Percentiles rank a stretch among this genome's conserved stretches.
phyloP scores from a whole-genome alignment of 2,329 filamentous ascomycete genomes.

The Nothophoma quercina region DNA sequence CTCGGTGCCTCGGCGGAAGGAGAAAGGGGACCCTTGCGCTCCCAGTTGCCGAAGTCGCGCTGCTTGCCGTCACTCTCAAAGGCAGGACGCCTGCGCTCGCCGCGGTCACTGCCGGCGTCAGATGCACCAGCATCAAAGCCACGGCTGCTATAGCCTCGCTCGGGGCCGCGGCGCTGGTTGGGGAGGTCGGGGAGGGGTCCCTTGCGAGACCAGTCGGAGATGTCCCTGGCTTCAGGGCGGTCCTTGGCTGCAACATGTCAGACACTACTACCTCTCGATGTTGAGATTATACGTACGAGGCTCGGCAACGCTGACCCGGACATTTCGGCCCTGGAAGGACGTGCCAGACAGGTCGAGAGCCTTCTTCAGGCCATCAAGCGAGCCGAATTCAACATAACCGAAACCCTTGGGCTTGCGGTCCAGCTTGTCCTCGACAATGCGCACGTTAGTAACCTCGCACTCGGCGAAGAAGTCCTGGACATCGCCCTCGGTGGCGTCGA shows the following conservation, averaged over 20 bases:
- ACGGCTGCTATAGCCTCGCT: conserved; percentile 53
- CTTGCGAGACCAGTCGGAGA: conserved; percentile 91
- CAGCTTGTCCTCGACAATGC: conserved; percentile 96
- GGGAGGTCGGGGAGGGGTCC: conserved; percentile 83
- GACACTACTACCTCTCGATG: too few species aligned
- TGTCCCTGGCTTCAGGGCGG: conserved; percentile 79
- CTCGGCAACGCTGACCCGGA: conserved; percentile 95
- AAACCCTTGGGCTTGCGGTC: conserved; percentile 96
- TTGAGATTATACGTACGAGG: conserved; percentile 74
- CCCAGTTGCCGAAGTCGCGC: conserved; percentile 89
- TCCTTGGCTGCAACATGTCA: conserved; percentile 75
- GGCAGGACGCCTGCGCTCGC: conserved; percentile 71
- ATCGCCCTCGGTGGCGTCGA: conserved; percentile 85
- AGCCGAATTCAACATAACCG: conserved; percentile 93
- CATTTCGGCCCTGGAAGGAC: conserved; percentile 85
- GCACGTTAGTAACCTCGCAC: conserved; percentile 87
- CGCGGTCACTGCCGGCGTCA: conserved; percentile 67
- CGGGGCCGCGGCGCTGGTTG: conserved; percentile 62
- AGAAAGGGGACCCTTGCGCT: conserved; percentile 89
- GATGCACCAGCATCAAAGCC: conserved; percentile 60
- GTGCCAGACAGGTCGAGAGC: conserved; percentile 83
- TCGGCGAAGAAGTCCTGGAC: conserved; percentile 85
- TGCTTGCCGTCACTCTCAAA: conserved; percentile 75
- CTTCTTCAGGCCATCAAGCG: conserved; percentile 87
- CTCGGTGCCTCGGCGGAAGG: conserved; percentile 63